Evolutionary conservation across 2,329 filamentous ascomycete species (phyloP).

Genomic region (Aspergillus aculeatus): DNA sequence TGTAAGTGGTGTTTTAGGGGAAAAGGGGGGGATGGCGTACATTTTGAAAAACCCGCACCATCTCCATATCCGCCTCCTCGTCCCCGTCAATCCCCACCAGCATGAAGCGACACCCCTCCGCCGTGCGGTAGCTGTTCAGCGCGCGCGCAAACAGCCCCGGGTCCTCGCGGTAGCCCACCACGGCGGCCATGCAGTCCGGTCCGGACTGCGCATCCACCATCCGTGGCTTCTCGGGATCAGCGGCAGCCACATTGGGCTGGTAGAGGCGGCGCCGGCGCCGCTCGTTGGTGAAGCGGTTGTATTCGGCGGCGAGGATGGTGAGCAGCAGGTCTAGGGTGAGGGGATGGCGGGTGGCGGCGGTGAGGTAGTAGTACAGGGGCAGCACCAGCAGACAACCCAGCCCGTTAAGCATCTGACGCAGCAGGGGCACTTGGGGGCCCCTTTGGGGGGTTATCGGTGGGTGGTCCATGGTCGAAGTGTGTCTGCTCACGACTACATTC

Average conservation of each 20-base stretch:
- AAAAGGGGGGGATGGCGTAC: background rate
- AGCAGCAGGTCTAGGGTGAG: conserved; percentile 28
- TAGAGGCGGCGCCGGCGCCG: conserved; percentile 21
- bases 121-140: conserved; percentile 30
- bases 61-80: conserved; percentile 28
- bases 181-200: conserved; percentile 26
- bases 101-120: conserved; percentile 25
- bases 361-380: conserved; percentile 23
- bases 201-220: conserved; percentile 3
- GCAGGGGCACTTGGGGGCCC: conserved; percentile 22
- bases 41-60: conserved; percentile 28
- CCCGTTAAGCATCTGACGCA: conserved; percentile 26
- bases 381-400: conserved; percentile 26
- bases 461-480: background rate
- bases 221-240: conserved; percentile 19
- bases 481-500: background rate
- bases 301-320: conserved; percentile 29
- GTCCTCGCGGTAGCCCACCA: conserved; percentile 36
- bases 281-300: conserved; percentile 28
- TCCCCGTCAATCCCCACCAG: conserved; percentile 33
- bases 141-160: conserved; percentile 26
- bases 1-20: too few species aligned
- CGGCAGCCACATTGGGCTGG: conserved; percentile 6
- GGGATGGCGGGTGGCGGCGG: conserved; percentile 24
- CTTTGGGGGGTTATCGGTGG: background rate